Base-by-base conservation (phyloP, 495 filamentous ascomycete genomes). In the Hypomontagnella monticulosa region DNA sequence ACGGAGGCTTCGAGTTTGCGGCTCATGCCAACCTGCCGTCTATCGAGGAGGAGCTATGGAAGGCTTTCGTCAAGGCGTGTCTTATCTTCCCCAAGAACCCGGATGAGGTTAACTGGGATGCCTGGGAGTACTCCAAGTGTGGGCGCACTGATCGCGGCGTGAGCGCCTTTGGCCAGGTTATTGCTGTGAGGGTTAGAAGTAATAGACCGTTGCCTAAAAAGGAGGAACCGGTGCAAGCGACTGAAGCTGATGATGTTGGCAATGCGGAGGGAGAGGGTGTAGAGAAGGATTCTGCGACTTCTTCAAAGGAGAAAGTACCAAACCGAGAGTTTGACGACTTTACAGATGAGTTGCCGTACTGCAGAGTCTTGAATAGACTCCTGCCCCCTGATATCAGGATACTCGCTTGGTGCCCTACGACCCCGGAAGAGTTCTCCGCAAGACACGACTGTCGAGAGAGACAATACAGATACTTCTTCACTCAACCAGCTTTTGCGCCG, bases 381-480 rank as follows among this genome's bases (percentile, higher is more conserved):
- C 88, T 99, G 1, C 95, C 95, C 4, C 86, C 88, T 42, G 94
- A 97, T 72, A 97, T 99, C 67, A 80, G 91, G 44, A 81, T 97
- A 36, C 83, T 98, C 23, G 95, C 95, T 38, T 99, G 96, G 95
- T 96, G 93, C 73, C 93, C 93, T 3, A 78, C 83, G 50, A 91
- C 89, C 23, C 91, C 93, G 0, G 75, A 78, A 12, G 84, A 84
- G 53, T 99, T 99, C 76, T 91, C 91, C 51, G 94, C 95, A 11
- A 88, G 96, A n/a, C 96, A 97, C 80, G 91, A 88, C 51, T 99
- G 95, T 78, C 83, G 88, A 46, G 92, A 96, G 74, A 85, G 95
- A 44, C 87, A 87, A 55, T 99, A 99, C 76, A 85, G 88, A 38
- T 99, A 98, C 77, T 97, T 97, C 84, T 99, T 99, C 81, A 98